Percentiles rank a stretch among this genome's conserved stretches.
Evolutionary conservation across 179 eudicot genomes (phyloP).

Genomic region (Corrigiola litoralis): DNA sequence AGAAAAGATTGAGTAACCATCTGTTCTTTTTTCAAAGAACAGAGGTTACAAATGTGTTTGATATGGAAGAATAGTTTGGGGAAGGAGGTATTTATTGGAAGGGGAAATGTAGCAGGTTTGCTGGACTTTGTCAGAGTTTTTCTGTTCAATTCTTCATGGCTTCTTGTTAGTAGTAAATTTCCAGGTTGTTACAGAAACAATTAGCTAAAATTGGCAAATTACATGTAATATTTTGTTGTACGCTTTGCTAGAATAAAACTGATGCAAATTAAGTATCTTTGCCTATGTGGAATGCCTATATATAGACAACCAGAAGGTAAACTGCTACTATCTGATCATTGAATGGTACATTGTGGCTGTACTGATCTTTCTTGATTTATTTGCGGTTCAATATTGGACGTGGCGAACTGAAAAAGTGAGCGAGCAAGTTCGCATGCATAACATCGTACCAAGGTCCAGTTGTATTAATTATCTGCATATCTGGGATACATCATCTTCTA

Average conservation of each 20-base stretch:
- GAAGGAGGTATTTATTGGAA: slow-evolving; percentile 5
- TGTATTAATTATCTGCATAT: no score
- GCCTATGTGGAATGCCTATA: neutral
- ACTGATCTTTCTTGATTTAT: no score
- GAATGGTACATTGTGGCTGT: neutral
- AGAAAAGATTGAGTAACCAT: slow-evolving; percentile 16
- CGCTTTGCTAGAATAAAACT: neutral
- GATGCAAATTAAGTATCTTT: neutral
- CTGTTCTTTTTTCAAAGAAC: neutral
- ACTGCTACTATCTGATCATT: neutral
- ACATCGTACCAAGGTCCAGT: no score
- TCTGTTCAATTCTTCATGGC: neutral
- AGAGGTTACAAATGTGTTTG: slow-evolving; percentile 9
- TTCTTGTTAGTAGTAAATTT: neutral
- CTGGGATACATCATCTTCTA: no score
- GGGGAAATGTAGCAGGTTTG: neutral
- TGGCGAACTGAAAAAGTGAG: no score
- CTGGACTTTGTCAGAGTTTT: neutral
- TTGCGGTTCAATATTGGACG: no score
- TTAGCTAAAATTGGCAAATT: slow-evolving; percentile 17
- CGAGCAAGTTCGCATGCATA: no score
- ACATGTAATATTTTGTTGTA: neutral
- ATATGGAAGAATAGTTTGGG: neutral
- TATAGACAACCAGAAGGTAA: neutral
- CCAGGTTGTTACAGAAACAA: slow-evolving; percentile 9